phyloP scores from a whole-genome alignment of 352 stramenopile species.

The Phytophthora quininea region DNA sequence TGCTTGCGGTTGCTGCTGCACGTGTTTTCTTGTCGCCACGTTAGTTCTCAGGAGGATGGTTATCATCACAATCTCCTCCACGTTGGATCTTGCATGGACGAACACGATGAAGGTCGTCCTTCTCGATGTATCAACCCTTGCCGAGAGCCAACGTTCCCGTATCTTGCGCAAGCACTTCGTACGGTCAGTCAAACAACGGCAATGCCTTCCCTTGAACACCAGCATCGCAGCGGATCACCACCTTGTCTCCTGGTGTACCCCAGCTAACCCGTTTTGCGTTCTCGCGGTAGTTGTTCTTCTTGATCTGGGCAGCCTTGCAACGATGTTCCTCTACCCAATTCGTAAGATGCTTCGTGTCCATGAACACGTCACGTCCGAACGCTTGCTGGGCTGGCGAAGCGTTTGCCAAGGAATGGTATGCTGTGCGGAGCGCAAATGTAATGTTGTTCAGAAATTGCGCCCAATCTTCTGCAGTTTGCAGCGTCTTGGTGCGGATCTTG shows the following conservation, averaged over 20 bases:
- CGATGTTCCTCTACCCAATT: slow-evolving; percentile 1
- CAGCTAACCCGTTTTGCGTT: not conserved
- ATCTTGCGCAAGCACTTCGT: not conserved
- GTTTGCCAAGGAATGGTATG: not conserved
- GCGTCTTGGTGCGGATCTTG: slow-evolving; percentile 1
- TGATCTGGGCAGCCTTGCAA: not conserved
- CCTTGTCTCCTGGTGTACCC: not conserved
- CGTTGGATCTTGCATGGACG: not conserved
- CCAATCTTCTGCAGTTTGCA: not conserved
- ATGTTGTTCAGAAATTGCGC: slow-evolving; percentile 6
- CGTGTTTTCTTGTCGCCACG: too few species aligned
- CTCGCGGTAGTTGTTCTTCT: not conserved
- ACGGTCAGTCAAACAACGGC: not conserved
- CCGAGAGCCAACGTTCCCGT: not conserved
- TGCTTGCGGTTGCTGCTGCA: too few species aligned
- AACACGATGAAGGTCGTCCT: not conserved
- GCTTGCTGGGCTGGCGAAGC: slow-evolving; percentile 1
- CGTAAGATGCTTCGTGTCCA: not conserved
- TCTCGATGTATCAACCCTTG: not conserved
- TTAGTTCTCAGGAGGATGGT: too few species aligned
- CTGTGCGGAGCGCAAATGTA: not conserved
- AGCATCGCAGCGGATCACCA: not conserved
- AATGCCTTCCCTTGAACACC: not conserved
- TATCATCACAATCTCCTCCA: not conserved
- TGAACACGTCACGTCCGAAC: slow-evolving; percentile 7